Conservation (phyloP, 2,329 filamentous ascomycete species). For the Beauveria caledonica region DNA sequence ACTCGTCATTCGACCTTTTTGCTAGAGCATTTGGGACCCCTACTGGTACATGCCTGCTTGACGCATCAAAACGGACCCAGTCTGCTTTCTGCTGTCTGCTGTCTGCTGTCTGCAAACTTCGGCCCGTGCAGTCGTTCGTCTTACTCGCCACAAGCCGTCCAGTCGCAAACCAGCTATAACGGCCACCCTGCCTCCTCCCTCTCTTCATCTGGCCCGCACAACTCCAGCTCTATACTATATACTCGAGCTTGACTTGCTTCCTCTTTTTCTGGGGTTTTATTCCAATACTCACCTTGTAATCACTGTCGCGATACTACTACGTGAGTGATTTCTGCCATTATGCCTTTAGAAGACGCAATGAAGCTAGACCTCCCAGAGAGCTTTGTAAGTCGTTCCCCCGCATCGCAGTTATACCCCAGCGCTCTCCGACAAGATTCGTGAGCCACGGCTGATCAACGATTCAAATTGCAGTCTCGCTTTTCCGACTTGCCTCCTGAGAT, state of each 20-base stretch:
- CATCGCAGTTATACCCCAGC: not conserved
- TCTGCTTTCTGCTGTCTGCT: not conserved
- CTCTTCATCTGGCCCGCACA: not conserved
- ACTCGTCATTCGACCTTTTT: not conserved
- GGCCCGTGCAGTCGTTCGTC: not conserved
- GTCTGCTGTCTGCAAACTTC: not conserved
- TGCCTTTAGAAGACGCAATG: not conserved
- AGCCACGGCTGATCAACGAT: not conserved
- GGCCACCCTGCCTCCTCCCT: not conserved
- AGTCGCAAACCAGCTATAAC: not conserved
- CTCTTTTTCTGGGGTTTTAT: not conserved
- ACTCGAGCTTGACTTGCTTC: not conserved
- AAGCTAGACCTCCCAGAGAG: not conserved
- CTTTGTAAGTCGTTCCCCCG: not conserved
- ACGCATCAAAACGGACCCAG: not conserved
- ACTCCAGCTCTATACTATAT: not conserved
- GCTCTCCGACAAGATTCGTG: not conserved
- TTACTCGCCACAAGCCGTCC: not conserved
- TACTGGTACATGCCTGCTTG: not conserved
- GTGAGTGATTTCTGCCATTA: not conserved
- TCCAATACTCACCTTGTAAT: no score
- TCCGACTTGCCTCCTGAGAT: constrained; percentile 36
- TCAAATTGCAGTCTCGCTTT: constrained; percentile 30
- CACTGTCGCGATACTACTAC: not conserved
- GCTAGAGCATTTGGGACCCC: not conserved